A percentile compares a stretch with the other conserved stretches of the same genome.
phyloP scores from a whole-genome alignment of 805 yeast species.

The Teunomyces gatunensis region DNA sequence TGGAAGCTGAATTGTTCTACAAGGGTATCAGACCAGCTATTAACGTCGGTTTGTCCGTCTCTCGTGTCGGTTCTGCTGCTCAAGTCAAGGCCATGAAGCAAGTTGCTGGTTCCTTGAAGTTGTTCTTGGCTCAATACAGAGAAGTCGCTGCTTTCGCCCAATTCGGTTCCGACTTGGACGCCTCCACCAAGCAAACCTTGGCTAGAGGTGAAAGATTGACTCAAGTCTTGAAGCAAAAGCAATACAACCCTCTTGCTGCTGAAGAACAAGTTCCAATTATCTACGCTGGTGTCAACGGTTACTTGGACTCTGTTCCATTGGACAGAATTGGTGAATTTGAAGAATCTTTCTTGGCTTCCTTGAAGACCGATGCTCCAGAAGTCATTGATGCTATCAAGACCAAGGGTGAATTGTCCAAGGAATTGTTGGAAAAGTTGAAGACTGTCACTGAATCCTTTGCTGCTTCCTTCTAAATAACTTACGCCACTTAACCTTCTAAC shows the following conservation, averaged over 20 bases:
- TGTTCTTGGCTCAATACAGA: conserved; percentile 99
- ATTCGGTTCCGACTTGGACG: conserved; percentile 99
- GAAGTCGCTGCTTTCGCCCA: conserved; percentile 99
- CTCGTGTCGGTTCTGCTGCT: conserved; percentile 99
- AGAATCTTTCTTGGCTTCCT: conserved; percentile 85
- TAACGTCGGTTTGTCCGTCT: conserved; percentile 99
- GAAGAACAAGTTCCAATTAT: conserved; percentile 99
- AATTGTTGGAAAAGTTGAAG: conserved; percentile 82
- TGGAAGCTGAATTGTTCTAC: conserved; percentile 99
- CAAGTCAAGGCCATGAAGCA: conserved; percentile 99
- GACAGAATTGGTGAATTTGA: conserved; percentile 89
- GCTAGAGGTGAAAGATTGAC: conserved; percentile 99
- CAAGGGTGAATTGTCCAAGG: conserved; percentile 89
- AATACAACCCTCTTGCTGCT: conserved; percentile 94
- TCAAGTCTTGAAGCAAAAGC: conserved; percentile 97
- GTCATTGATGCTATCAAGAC: conserved; percentile 80
- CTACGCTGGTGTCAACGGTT: conserved; percentile 99
- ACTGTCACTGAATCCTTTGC: conserved; percentile 89
- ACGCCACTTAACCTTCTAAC: neutral
- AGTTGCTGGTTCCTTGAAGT: conserved; percentile 99
- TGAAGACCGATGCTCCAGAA: conserved; percentile 85
- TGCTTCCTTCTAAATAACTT: conserved; percentile 65
- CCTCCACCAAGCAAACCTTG: conserved; percentile 98
- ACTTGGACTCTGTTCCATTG: conserved; percentile 82
- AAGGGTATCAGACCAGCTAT: conserved; percentile 99